A percentile compares a stretch with the other conserved stretches of the same genome.
Evolutionary conservation across 2,329 filamentous ascomycete species (phyloP).

Genomic region (Arthroderma sp.): DNA sequence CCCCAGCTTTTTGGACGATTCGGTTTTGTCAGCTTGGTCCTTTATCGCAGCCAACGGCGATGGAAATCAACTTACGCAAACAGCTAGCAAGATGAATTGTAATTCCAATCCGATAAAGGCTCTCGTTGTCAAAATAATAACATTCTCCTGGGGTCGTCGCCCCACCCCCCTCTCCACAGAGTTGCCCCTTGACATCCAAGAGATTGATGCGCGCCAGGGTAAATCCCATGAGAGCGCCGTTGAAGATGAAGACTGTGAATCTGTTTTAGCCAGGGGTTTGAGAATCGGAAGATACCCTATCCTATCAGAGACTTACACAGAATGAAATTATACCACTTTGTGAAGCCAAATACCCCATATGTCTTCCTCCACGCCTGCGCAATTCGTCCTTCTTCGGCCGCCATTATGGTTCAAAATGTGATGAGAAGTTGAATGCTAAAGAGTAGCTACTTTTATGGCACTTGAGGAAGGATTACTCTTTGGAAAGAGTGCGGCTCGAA

Average conservation of each 20-base stretch:
- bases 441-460: no score
- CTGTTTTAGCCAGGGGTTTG: neutral
- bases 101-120: conserved; percentile 28
- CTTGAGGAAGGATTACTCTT: no score
- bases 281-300: neutral
- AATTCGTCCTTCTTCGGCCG: no score
- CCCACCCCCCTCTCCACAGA: neutral
- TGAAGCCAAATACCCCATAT: neutral
- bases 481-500: no score
- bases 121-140: conserved; percentile 28
- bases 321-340: conserved; percentile 7
- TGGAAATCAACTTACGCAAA: conserved; percentile 11
- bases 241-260: conserved; percentile 27
- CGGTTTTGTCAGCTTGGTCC: neutral
- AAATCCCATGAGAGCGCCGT: conserved; percentile 37
- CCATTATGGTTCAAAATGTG: no score
- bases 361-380: neutral
- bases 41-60: no score
- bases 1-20: conserved; percentile 16
- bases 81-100: conserved; percentile 30
- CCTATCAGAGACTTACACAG: conserved; percentile 1
- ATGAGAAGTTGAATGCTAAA: no score
- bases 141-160: conserved; percentile 30
- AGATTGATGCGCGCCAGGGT: conserved; percentile 36
- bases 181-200: conserved; percentile 17